These are phyloP conservation scores for Hypoxylon sp. DNA, from an alignment of 2,329 filamentous ascomycete species.

Conservation along the genomic window DNA sequence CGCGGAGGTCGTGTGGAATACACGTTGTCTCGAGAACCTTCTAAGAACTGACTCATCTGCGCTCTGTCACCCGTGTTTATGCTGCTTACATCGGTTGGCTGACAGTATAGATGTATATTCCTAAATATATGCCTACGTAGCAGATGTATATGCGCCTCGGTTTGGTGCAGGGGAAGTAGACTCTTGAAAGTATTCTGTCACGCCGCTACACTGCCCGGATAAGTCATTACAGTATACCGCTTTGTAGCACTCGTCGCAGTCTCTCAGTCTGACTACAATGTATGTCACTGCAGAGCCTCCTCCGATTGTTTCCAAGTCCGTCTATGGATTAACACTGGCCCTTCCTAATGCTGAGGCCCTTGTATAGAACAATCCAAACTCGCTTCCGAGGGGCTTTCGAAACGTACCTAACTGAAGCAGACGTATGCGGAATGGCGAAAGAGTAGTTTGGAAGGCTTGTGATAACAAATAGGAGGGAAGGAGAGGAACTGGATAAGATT, in stretches of 20 bases:
- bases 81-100: too few relatives aligned
- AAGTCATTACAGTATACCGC: too few relatives aligned
- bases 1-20: neutral
- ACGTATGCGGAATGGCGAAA: too few relatives aligned
- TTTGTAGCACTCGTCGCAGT: conserved; percentile 43
- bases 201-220: too few relatives aligned
- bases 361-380: neutral
- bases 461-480: neutral
- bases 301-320: conserved; percentile 36
- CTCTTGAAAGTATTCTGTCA: too few relatives aligned
- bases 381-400: neutral
- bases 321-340: neutral
- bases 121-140: too few relatives aligned
- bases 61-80: neutral
- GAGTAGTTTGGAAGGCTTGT: neutral
- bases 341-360: neutral
- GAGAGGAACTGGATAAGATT: neutral
- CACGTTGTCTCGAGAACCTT: too few relatives aligned
- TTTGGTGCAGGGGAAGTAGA: too few relatives aligned
- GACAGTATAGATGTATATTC: too few relatives aligned
- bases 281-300: conserved; percentile 48
- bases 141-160: too few relatives aligned
- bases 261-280: conserved; percentile 44
- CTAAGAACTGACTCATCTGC: neutral
- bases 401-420: too few relatives aligned